These are phyloP conservation scores for Euphorbia tirucalli DNA, from an alignment of 345 rosid genomes.

Conservation along the genomic window DNA sequence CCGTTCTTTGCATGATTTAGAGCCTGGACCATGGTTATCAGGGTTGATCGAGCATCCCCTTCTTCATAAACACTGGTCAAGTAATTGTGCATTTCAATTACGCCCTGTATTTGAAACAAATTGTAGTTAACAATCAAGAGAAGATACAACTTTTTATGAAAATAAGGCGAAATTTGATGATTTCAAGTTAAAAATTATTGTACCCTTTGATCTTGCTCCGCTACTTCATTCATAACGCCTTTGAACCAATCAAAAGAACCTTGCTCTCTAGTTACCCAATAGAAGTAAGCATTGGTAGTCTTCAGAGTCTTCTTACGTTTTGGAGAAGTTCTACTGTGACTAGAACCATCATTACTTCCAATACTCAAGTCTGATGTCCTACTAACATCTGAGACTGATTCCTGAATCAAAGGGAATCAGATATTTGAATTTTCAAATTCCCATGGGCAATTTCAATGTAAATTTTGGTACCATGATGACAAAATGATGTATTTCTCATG, in stretches of 20 bases:
- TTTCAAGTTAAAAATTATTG: neutral
- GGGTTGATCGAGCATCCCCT: slow-evolving; percentile 99
- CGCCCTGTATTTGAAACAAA: slow-evolving; percentile 52
- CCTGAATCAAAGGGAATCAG: slow-evolving; percentile 43
- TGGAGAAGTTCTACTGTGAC: slow-evolving; percentile 40
- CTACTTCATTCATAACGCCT: slow-evolving; percentile 96
- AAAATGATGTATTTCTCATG: neutral
- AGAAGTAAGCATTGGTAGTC: slow-evolving; percentile 93
- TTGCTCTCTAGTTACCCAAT: slow-evolving; percentile 99
- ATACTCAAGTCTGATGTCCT: slow-evolving; percentile 62
- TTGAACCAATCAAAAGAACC: slow-evolving; percentile 99
- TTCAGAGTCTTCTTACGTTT: slow-evolving; percentile 56
- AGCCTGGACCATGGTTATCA: slow-evolving; percentile 98
- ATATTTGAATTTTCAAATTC: neutral
- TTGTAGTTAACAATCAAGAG: slow-evolving; percentile 4
- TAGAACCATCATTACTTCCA: slow-evolving; percentile 51
- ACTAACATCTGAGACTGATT: slow-evolving; percentile 55
- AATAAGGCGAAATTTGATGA: neutral
- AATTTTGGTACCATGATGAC: neutral
- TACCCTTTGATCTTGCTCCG: slow-evolving; percentile 95
- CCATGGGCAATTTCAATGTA: neutral
- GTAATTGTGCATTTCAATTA: slow-evolving; percentile 98
- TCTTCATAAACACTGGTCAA: slow-evolving; percentile 97
- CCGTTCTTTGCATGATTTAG: slow-evolving; percentile 97
- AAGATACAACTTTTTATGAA: neutral